Evolutionary conservation across 805 yeast genomes (phyloP).

Genomic region (Saccharomycopsis sp.): DNA sequence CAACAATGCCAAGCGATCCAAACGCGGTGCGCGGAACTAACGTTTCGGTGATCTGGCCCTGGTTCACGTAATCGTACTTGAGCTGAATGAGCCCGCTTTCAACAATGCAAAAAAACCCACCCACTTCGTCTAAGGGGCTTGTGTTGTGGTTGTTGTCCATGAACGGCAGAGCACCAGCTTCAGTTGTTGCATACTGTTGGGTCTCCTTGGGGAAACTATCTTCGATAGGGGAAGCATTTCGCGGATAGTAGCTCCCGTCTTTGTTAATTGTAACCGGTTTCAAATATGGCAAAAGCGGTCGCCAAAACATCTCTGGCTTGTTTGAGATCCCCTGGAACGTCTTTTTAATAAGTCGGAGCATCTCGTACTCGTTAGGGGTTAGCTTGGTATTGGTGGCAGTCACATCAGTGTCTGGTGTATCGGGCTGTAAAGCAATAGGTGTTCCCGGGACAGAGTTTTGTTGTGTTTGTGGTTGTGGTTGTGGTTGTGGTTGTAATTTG

Average conservation of each 20-base stretch:
- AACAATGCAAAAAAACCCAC: constrained; percentile 39
- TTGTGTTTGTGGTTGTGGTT: no score
- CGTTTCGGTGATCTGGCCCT: constrained; percentile 35
- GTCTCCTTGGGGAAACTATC: not conserved
- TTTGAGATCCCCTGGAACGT: constrained; percentile 53
- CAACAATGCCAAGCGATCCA: constrained; percentile 43
- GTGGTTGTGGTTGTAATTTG: no score
- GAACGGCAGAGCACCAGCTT: not conserved
- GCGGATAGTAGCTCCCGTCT: constrained; percentile 33
- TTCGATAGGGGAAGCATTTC: not conserved
- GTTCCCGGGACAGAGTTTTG: no score
- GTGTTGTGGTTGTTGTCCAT: constrained; percentile 19
- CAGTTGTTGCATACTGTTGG: not conserved
- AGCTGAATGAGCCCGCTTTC: constrained; percentile 38
- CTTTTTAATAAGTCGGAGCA: constrained; percentile 27
- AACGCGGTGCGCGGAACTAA: constrained; percentile 68
- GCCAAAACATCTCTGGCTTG: constrained; percentile 48
- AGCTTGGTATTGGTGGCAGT: not conserved
- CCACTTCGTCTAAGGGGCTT: no score
- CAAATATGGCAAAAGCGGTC: constrained; percentile 42
- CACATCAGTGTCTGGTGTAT: not conserved
- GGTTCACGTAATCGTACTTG: constrained; percentile 38
- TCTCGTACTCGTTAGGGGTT: not conserved
- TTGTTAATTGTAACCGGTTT: constrained; percentile 38
- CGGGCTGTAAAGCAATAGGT: no score